Conservation (phyloP, 2,329 filamentous ascomycete species). For the Pseudogymnoascus sp. region DNA sequence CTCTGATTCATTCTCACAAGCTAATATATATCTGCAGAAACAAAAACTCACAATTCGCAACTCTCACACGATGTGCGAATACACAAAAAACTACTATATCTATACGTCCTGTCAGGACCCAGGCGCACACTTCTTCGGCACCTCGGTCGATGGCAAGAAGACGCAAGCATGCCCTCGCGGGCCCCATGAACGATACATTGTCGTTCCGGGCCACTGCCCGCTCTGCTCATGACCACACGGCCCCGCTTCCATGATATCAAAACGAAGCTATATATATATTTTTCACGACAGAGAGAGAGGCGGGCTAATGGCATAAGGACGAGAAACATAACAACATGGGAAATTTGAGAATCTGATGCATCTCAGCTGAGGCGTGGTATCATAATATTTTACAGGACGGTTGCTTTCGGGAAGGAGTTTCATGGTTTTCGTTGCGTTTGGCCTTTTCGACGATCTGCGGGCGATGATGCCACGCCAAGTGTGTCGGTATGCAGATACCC, state of each 20-base stretch:
- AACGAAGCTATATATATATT: not conserved
- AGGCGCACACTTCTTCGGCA: conserved; percentile 64
- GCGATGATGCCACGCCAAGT: conserved; percentile 5
- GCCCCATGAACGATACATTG: conserved; percentile 69
- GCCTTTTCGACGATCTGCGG: not conserved
- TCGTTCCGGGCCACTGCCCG: conserved; percentile 57
- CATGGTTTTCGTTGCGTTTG: not conserved
- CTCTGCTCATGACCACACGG: conserved; percentile 34
- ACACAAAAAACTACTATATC: conserved; percentile 71
- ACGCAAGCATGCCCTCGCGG: conserved; percentile 53
- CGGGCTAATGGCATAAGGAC: not conserved
- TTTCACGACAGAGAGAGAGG: not conserved
- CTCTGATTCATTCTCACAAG: not conserved
- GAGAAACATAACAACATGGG: not conserved
- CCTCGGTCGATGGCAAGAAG: conserved; percentile 58
- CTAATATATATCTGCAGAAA: conserved; percentile 3
- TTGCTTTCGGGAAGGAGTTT: conserved; percentile 4
- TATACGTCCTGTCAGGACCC: conserved; percentile 66
- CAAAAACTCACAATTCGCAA: not conserved
- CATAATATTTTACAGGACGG: conserved; percentile 1
- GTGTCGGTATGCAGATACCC: not conserved
- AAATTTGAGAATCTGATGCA: not conserved
- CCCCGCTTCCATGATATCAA: not conserved
- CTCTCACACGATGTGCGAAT: conserved; percentile 44
- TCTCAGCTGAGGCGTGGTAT: conserved; percentile 1